Base-by-base conservation (phyloP, 768 basidiomycete genomes). In the Leucosporidium scottii region DNA sequence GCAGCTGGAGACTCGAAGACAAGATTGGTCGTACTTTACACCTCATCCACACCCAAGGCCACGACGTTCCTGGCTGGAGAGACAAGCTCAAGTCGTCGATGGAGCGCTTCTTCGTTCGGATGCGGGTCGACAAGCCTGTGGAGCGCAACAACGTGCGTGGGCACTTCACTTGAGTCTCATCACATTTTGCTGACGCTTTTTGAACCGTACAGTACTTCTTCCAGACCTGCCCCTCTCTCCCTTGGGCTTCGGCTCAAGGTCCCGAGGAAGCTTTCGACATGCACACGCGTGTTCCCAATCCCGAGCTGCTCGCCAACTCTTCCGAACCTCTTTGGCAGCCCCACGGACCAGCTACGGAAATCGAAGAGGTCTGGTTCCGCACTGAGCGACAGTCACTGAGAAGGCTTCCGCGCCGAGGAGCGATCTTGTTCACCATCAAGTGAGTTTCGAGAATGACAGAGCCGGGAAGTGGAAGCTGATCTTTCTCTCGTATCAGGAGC, bases 1-100 rank as follows among this genome's bases (percentile, higher is more conserved):
- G 89, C 27, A 85, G 84, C 68, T 90, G 88, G 89, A 82, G 88
- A n/a, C 81, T 89, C 79, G 76, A 82, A 70, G 88, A 90, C 78
- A 90, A 90, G 79, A 83, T 87, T 63, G 90, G 88, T 13, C 79
- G 85, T 73, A 81, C 85, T n/a, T 79, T 90, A 48, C 85, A 88
- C 62, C 85, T 88, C 63, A 89, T 90, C 53, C 88, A 90, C 77
- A 77, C 80, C 63, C 80, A 82, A 31, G 88, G 89, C 12, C 34
- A 36, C 36, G 80, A 86, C 74, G 89, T 90, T 48, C 87, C 88
- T n/a, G 84, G 84, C 77, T 89, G 87, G 87, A 77, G 75, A 74
- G 83, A 84, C 69, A 86, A 84, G 75, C 80, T 89, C 39, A 82
- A 87, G 65, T 78, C 77, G 30, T 86, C 85, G 73, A 81, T 89